Evolutionary conservation across 179 eudicot species (phyloP).

Genomic region (Heliamphora ciliata): DNA sequence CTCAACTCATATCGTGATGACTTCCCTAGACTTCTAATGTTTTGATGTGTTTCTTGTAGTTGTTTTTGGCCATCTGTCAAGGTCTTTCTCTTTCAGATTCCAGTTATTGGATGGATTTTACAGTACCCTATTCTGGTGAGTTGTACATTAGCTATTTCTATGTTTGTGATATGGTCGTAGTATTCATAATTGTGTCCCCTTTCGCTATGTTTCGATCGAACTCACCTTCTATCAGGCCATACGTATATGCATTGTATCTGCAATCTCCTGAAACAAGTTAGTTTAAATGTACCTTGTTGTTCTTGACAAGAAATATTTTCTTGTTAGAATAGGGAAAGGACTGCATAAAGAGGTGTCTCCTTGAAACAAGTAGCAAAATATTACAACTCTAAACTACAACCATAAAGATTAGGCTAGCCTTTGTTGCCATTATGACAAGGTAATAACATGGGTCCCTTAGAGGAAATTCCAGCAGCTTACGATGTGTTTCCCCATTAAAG

Average conservation of each 20-base stretch:
- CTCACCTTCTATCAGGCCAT: slow-evolving; percentile 2
- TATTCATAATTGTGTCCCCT: background rate
- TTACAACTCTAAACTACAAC: background rate
- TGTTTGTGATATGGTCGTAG: background rate
- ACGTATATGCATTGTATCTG: too few species aligned
- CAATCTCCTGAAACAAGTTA: background rate
- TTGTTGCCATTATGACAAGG: background rate
- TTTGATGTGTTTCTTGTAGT: slow-evolving; percentile 20
- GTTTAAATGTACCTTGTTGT: background rate
- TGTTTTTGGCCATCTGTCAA: slow-evolving; percentile 53
- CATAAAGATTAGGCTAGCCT: background rate
- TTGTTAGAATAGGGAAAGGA: background rate
- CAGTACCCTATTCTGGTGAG: slow-evolving; percentile 37
- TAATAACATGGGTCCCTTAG: background rate
- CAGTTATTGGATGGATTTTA: slow-evolving; percentile 47
- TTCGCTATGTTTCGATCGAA: background rate
- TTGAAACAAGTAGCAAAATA: background rate
- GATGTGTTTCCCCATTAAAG: background rate
- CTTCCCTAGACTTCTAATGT: background rate
- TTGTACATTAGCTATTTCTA: slow-evolving; percentile 1
- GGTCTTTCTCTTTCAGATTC: slow-evolving; percentile 49
- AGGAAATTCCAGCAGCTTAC: background rate
- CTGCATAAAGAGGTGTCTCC: background rate
- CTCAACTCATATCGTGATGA: background rate
- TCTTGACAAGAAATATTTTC: background rate